Base-by-base conservation (phyloP, 345 rosid species). In the Populus davidiana region DNA sequence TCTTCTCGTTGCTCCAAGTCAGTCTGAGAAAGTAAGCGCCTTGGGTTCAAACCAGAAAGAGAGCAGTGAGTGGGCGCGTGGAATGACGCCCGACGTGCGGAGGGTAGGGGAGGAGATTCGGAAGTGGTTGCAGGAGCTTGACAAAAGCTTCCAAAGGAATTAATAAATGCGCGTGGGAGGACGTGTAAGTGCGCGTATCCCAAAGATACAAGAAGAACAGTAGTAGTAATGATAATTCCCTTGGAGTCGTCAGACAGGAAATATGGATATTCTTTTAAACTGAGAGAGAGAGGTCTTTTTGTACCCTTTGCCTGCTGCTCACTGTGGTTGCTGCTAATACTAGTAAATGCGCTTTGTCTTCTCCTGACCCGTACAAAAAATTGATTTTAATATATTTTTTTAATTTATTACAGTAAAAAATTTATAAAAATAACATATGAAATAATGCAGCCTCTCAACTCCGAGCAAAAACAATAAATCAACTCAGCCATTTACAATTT, bases 341-440 rank as follows among this genome's bases (percentile, higher is more conserved):
- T 25, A 67, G 73, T 67, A 76, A 85, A 82, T 85, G 85, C 85
- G 31, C 62, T 85, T 85, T 82, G 87, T 85, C 85, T 64, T 79
- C 29, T 33, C 78, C 77, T 10, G 43, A 1, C 0, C 9, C 27
- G 29, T 44, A 12, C 67, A 47, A 27, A 38, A 41, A 71, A 27
- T 10, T 9, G 11, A 41, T 41, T 10, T 41, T 2, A 10, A 41
- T 1, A 8, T 8, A n/a, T n/a, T n/a, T 39, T 39, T 38, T 33
- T 33, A 4, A 33, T 33, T 33, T 33, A 33, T 33, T 4, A 4
- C 5, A 33, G 36, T 33, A 33, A 33, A 33, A 33, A 5, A 33
- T 4, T 33, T 33, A 33, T 33, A 33, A 33, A 33, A 33, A 33
- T 33, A 33, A 33, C 36, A 4, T 33, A 4, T 4, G 36, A 33